Conservation (phyloP, 1,139 yeast species). For the Hanseniaspora uvarum region DNA sequence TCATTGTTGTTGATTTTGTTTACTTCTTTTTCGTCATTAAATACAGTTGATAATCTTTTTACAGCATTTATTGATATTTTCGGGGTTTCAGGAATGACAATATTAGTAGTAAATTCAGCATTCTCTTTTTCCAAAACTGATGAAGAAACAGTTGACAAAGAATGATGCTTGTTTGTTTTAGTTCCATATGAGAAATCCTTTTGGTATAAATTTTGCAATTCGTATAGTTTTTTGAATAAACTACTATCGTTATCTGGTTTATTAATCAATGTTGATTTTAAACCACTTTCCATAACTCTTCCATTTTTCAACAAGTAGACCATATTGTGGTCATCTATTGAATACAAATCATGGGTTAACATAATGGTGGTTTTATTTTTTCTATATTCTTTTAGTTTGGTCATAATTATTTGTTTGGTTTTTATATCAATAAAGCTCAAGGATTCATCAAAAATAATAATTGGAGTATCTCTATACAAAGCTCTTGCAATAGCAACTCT, state of each 20-base stretch:
- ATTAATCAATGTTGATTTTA: constrained; percentile 27
- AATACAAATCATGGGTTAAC: constrained; percentile 64
- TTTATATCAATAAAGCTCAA: constrained; percentile 63
- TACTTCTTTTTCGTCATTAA: not conserved
- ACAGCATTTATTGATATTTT: not conserved
- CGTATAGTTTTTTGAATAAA: constrained; percentile 17
- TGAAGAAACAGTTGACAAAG: not conserved
- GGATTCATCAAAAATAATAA: constrained; percentile 75
- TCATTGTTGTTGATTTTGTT: not conserved
- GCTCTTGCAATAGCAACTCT: constrained; percentile 78
- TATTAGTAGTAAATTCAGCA: not conserved
- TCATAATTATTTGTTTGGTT: constrained; percentile 39
- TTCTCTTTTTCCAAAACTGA: not conserved
- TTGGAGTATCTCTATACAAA: constrained; percentile 54
- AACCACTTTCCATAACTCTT: constrained; percentile 38
- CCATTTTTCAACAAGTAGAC: constrained; percentile 56
- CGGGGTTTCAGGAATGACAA: not conserved
- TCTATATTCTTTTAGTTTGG: constrained; percentile 51
- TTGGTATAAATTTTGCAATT: constrained; percentile 12
- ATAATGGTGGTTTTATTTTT: constrained; percentile 61
- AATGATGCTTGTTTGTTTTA: not conserved
- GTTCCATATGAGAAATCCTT: not conserved
- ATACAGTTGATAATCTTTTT: not conserved
- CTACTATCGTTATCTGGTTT: constrained; percentile 17
- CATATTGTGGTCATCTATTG: constrained; percentile 45